These are phyloP conservation scores for Coccomyxa sp. DNA, from an alignment of 139 green algal genomes.

Conservation along the genomic window DNA sequence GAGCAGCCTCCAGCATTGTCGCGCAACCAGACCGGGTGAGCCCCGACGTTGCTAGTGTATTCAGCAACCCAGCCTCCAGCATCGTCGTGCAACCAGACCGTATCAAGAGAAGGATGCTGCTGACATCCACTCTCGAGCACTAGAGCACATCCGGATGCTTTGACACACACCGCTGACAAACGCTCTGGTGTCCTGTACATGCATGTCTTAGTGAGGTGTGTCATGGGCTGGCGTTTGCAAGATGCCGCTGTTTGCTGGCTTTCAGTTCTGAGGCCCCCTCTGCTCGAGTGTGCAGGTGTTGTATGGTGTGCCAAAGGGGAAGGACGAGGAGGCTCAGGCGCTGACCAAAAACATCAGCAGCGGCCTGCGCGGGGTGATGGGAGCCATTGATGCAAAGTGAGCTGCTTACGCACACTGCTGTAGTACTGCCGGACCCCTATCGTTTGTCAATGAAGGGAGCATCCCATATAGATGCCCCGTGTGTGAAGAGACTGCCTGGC, in stretches of 20 bases:
- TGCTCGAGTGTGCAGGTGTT: constrained; percentile 21
- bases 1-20: constrained; percentile 17
- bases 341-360: constrained; percentile 21
- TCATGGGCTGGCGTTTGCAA: no score
- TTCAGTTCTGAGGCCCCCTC: no score
- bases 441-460: no score
- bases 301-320: constrained; percentile 28
- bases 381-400: constrained; percentile 19
- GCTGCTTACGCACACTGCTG: no score
- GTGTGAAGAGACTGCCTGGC: no score
- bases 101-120: neutral
- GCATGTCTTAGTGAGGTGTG: no score
- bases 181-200: no score
- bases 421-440: no score
- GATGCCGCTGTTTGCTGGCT: no score
- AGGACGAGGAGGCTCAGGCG: constrained; percentile 7
- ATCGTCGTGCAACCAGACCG: constrained; percentile 14
- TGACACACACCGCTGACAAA: no score
- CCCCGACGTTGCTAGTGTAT: neutral
- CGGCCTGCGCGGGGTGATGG: constrained; percentile 21
- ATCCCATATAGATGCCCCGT: no score
- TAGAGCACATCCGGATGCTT: neutral
- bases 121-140: neutral
- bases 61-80: constrained; percentile 15
- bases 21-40: constrained; percentile 14